Base-by-base conservation (phyloP, 176 grass and related monocot genomes). In the Triticum timopheevii region DNA sequence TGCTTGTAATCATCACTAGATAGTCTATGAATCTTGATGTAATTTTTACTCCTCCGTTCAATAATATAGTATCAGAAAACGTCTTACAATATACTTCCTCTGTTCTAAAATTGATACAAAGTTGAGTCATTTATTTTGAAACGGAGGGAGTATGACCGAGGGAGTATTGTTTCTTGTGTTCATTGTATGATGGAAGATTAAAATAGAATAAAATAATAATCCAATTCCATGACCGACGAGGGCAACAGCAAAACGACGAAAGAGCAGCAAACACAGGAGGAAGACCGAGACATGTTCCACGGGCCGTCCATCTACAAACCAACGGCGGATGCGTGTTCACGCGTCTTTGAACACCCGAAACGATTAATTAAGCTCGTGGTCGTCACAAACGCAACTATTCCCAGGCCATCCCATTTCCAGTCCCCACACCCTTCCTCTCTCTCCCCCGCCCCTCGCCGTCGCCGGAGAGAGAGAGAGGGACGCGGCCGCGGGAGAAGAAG, bases 341-440 rank as follows among this genome's bases (percentile, higher is more conserved):
- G 92, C 92, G 89, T 36, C 91, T 94, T 91, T 89, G 92, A 91
- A 89, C 81, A 1, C 7, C 86, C 79, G 12, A 80, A 25, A 67
- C 47, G 69, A 77, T 85, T 83, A 40, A 78, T 84, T 80, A 64
- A 42, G n/a, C 31, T 84, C 47, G 80, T 80, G 78, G 73, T 52
- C 56, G 59, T 66, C 68, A 67, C 50, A 39, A 72, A 24, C 44
- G 56, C 65, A 65, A 40, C 65, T 28, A 73, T 42, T 69, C 75
- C 83, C 80, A 54, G 83, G 45, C 79, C 54, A 27, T 4, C 77
- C 25, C 77, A 76, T 64, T 86, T 61, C 23, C 34, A 30, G 31
- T 16, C 73, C 25, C 20, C 28, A 16, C 40, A 56, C 47, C 19
- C 64, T 67, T 16, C 25, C 61, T 70, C 30, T 38, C 30, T 38